These are phyloP conservation scores for Pterocarpus santalinus DNA, from an alignment of 306 rosid species.

Conservation along the genomic window DNA sequence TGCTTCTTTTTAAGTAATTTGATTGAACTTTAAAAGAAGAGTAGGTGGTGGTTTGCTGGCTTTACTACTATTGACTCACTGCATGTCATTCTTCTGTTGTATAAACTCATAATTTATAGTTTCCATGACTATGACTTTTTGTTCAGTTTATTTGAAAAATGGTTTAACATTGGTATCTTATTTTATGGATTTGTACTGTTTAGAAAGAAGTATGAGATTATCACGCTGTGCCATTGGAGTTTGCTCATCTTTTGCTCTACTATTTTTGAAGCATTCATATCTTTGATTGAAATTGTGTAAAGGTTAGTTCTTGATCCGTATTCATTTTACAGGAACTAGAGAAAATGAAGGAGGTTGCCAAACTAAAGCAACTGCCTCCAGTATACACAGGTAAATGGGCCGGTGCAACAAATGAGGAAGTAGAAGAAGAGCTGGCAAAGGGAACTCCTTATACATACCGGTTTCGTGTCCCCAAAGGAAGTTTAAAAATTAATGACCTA, in stretches of 20 bases:
- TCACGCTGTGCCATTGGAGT: conserved; percentile 12
- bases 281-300: neutral
- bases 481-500: conserved; percentile 85
- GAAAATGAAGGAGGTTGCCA: conserved; percentile 92
- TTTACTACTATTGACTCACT: neutral
- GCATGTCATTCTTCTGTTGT: neutral
- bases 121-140: neutral
- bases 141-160: conserved; percentile 36
- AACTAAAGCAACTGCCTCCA: conserved; percentile 81
- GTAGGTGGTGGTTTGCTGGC: neutral
- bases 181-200: conserved; percentile 14
- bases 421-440: conserved; percentile 74
- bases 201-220: neutral
- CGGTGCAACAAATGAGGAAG: conserved; percentile 68
- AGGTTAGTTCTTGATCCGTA: conserved; percentile 12
- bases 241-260: conserved; percentile 6
- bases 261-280: conserved; percentile 30
- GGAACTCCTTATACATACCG: conserved; percentile 85
- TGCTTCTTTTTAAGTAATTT: neutral
- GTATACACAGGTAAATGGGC: conserved; percentile 93
- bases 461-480: conserved; percentile 87
- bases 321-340: conserved; percentile 76
- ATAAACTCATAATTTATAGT: neutral
- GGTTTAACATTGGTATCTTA: conserved; percentile 1
- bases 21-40: neutral